Base-by-base conservation (phyloP, 2,329 filamentous ascomycete genomes). In the Rugonectria rugulosa region DNA sequence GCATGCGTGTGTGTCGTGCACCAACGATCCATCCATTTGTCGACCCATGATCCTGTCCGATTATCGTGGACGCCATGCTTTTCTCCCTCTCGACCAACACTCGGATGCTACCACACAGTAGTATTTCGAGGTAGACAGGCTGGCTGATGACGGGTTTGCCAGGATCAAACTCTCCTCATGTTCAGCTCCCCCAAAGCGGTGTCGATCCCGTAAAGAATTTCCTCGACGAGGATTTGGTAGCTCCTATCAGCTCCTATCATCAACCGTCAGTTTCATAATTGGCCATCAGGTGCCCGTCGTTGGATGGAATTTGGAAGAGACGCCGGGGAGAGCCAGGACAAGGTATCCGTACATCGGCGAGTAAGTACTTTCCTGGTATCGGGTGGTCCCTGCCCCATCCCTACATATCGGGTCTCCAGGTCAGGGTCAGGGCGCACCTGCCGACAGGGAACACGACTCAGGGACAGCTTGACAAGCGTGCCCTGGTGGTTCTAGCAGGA, bases 381-480 rank as follows among this genome's bases (percentile, higher is more conserved):
- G 38, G 48, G 29, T 21, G 40, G 4, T n/a, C 23, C 23, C 15
- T 8, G 11, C 23, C n/a, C 15, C 11, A 11, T 8, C 23, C 38
- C 20, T 21, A 41, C 15, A 8, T 21, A 6, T 6, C 20, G 12
- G 8, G 11, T 12, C 20, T 8, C 34, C 17, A 40, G n/a, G 21
- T 32, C 12, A 6, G 14, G 47, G 40, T 34, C 45, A 55, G 44
- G 53, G 37, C 49, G 40, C 36, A 47, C 53, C 41, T 59, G 41
- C 48, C 37, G 46, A 41, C 60, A 63, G 53, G 62, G 53, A 53
- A 54, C 62, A 65, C 64, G 64, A 67, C 64, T 66, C 64, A 63
- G 62, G 56, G 37, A 44, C 53, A 44, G 31, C 31, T 45, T n/a
- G n/a, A n/a, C n/a, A n/a, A n/a, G n/a, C n/a, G n/a, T n/a, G n/a